Percentiles rank a stretch among this genome's conserved stretches.
Evolutionary conservation across 2,329 filamentous ascomycete species (phyloP).

Genomic region (Xylaria sp.): DNA sequence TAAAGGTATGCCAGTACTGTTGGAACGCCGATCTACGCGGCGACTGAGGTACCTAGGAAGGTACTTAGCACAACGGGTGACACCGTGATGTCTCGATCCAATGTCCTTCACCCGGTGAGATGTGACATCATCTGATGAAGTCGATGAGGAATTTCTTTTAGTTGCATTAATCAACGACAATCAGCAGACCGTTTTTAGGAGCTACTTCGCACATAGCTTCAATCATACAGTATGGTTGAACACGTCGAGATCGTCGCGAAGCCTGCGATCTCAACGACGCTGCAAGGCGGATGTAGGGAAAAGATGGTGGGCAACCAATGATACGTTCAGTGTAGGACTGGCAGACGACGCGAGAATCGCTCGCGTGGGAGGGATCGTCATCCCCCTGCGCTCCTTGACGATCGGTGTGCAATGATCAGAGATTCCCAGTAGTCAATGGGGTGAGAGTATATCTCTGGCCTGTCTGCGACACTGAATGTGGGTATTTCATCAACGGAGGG

Average conservation of each 20-base stretch:
- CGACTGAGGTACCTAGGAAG: slow-evolving; percentile 11
- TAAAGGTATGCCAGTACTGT: slow-evolving; percentile 8
- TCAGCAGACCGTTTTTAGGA: slow-evolving; percentile 6
- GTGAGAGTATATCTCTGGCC: slow-evolving; percentile 13
- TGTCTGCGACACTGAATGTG: slow-evolving; percentile 30
- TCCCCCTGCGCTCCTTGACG: slow-evolving; percentile 25
- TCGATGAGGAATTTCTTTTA: slow-evolving; percentile 15
- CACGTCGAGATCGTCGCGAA: slow-evolving; percentile 25
- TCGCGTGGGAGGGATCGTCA: slow-evolving; percentile 14
- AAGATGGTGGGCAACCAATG: slow-evolving; percentile 14
- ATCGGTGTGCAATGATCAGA: slow-evolving; percentile 27
- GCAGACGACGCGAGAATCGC: slow-evolving; percentile 24
- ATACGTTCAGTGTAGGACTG: slow-evolving; percentile 24
- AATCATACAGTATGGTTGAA: neutral
- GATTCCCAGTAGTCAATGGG: slow-evolving; percentile 30
- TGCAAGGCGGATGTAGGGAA: slow-evolving; percentile 3
- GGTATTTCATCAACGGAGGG: slow-evolving; percentile 15
- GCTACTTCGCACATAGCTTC: neutral
- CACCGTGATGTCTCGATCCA: slow-evolving; percentile 19
- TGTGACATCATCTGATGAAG: slow-evolving; percentile 33
- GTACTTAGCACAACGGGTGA: slow-evolving; percentile 14
- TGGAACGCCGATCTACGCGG: neutral
- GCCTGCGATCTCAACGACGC: slow-evolving; percentile 19
- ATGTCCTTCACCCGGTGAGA: slow-evolving; percentile 10
- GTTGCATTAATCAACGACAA: neutral